Base-by-base conservation (phyloP, 805 yeast genomes). In the Citeromyces matritensis region DNA sequence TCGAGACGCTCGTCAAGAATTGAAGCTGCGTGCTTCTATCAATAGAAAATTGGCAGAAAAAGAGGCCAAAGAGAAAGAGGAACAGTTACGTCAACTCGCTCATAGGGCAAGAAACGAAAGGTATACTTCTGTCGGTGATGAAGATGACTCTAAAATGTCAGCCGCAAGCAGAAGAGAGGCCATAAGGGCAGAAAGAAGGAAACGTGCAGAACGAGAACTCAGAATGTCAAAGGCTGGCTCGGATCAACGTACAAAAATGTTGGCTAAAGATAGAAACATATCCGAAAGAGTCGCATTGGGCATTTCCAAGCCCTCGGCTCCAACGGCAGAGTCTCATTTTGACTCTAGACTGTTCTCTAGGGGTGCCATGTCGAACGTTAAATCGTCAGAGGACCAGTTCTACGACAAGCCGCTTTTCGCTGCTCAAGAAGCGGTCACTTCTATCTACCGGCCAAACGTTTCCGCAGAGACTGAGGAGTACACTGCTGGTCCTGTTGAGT, bases 351-450 rank as follows among this genome's bases (percentile, higher is more conserved):
- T 78, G 23, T 75, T 63, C 39, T 48, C 66, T 7, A 60, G 59
- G 19, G 66, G 66, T 2, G 48, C 52, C 7, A 42, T 47, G 2
- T 51, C 68, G 2, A 58, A 58, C 25, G 44, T 57, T 1, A 43
- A 48, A 13, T 47, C 46, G 15, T 44, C 53, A 27, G 67, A 59
- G 17, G 73, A 64, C 31, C 72, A 65, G 41, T 51, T 71, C 3
- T 77, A 76, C 41, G 78, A 72, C 37, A 59, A 48, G 31, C 74
- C 83, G 1, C 47, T 78, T 15, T 76, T 75, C 44, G 53, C 55
- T 25, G 65, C 59, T 3, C 71, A 68, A 33, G 68, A 64, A 33
- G 70, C 65, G 4, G 50, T 70, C 6, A 58, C 60, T 29, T 60
- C 56, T 32, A 57, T 73, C 9, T 73, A 72, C 42, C 54, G 67